A percentile compares a stretch with the other conserved stretches of the same genome.
These are phyloP conservation scores for Aciculoconidium aculeatum DNA, from an alignment of 805 yeast genomes.

Conservation along the genomic window DNA sequence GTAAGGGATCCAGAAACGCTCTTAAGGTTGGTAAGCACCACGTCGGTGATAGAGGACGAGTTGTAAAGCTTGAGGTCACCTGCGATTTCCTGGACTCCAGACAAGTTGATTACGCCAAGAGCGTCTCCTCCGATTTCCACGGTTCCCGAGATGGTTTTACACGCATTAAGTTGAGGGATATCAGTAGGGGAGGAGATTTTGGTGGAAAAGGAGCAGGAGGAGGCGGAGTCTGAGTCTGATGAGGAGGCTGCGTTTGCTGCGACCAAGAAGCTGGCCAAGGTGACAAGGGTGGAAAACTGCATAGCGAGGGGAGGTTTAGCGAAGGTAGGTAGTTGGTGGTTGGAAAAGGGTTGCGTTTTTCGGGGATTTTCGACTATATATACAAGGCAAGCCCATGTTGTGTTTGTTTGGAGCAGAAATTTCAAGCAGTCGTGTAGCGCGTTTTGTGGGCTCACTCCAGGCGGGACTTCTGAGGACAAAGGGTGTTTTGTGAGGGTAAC, in stretches of 20 bases:
- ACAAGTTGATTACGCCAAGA: slow-evolving; percentile 16
- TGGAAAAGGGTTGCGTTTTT: no score
- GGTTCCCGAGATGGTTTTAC: slow-evolving; percentile 38
- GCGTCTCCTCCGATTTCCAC: slow-evolving; percentile 29
- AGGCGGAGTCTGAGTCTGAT: slow-evolving; percentile 5
- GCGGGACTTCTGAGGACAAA: no score
- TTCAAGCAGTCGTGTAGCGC: no score
- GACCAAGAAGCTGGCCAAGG: slow-evolving; percentile 7
- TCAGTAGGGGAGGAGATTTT: slow-evolving; percentile 37
- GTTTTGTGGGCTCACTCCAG: no score
- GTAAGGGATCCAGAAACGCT: slow-evolving; percentile 32
- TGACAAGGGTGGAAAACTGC: slow-evolving; percentile 6
- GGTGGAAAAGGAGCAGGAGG: slow-evolving; percentile 34
- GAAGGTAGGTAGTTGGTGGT: no score
- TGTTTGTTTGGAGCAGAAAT: no score
- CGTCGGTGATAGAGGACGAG: slow-evolving; percentile 32
- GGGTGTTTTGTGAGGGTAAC: no score
- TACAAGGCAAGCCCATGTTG: no score
- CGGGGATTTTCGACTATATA: no score
- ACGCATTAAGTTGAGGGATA: slow-evolving; percentile 26
- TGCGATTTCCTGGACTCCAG: slow-evolving; percentile 13
- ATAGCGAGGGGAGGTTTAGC: no score
- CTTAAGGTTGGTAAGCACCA: slow-evolving; percentile 23
- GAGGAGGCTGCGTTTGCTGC: slow-evolving; percentile 8
- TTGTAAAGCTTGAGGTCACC: slow-evolving; percentile 31